A percentile compares a stretch with the other conserved stretches of the same genome.
Conservation (phyloP, 1,284 basidiomycete genomes). For the Cryptococcus floricola region DNA sequence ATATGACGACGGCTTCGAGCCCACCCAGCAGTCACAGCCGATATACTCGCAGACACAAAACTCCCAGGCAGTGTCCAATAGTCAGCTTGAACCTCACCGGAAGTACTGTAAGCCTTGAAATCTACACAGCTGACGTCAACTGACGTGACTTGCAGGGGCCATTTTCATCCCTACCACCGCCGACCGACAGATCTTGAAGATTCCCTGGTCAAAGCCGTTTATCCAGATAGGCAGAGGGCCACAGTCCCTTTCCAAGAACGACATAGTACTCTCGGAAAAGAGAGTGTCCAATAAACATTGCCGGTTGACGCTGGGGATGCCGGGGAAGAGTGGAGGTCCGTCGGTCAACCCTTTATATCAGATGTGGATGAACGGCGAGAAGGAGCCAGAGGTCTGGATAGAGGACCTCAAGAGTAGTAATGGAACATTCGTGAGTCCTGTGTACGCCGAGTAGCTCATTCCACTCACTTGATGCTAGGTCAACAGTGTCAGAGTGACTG, state of each 20-base stretch:
- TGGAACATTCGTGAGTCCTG: slow-evolving; percentile 70
- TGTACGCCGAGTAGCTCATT: background rate
- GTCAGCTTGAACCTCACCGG: slow-evolving; percentile 43
- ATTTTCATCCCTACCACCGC: slow-evolving; percentile 45
- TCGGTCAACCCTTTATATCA: too few species aligned
- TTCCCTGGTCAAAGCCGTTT: slow-evolving; percentile 39
- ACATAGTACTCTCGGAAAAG: slow-evolving; percentile 41
- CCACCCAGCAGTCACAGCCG: slow-evolving; percentile 44
- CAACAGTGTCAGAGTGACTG: slow-evolving; percentile 63
- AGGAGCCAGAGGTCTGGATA: slow-evolving; percentile 60
- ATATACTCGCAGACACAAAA: slow-evolving; percentile 34
- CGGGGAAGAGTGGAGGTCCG: slow-evolving; percentile 7
- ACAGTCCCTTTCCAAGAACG: slow-evolving; percentile 27
- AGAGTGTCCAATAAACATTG: slow-evolving; percentile 46
- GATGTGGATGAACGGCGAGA: slow-evolving; percentile 34
- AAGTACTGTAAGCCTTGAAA: slow-evolving; percentile 44
- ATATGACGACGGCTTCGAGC: slow-evolving; percentile 35
- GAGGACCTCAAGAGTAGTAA: slow-evolving; percentile 69
- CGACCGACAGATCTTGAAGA: slow-evolving; percentile 40
- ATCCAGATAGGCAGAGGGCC: slow-evolving; percentile 45
- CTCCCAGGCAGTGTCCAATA: slow-evolving; percentile 27
- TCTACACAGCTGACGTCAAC: background rate
- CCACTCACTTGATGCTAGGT: slow-evolving; percentile 53
- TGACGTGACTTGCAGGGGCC: slow-evolving; percentile 34
- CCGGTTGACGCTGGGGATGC: slow-evolving; percentile 35